Base-by-base conservation (phyloP, 495 filamentous ascomycete species). In the Beverwykella pulmonaria region DNA sequence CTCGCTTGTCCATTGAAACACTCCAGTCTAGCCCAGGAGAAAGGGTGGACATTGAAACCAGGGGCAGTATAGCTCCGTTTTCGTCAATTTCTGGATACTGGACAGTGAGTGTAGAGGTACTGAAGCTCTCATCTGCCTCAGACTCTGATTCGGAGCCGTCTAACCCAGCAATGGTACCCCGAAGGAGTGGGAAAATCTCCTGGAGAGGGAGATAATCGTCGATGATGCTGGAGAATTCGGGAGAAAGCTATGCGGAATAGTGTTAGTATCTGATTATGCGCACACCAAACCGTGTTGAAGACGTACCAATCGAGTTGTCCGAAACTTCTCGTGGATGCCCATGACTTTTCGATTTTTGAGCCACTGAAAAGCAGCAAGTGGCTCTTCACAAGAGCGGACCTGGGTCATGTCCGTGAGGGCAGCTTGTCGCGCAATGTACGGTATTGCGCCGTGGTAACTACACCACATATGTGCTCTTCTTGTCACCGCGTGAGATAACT, bases 331-430 rank as follows among this genome's bases (percentile, higher is more conserved):
- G 59, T 87, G 84, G 0, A 76, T 55, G 54, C 76, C 77, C 78
- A 85, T 85, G 26, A 83, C 75, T 26, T 79, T 76, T 0, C 78
- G 70, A 55, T 83, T 78, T 63, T 85, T 85, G 59, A 87, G 71
- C 84, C 84, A 87, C 41, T 82, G 77, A 65, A 87, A 85, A 19
- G 83, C 79, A 15, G 81, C 79, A 0, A 85, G 77, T 9, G 81
- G 82, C 63, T 84, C 77, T 1, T 71, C 54, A 7, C 70, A 74
- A 4, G 75, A 73, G n/a, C 66, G 68, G 46, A 79, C 78, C 8
- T 79, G 53, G 8, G 69, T 62, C 15, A 79, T 75, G 65, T 83
- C 72, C 17, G 65, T 65, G 12, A 86, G 70, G 10, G 83, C 79
- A 17, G 76, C 71, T 27, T 75, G 69, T 19, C 78, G 52, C 9